Base-by-base conservation (phyloP, 306 rosid genomes). In the Quercus gilva region DNA sequence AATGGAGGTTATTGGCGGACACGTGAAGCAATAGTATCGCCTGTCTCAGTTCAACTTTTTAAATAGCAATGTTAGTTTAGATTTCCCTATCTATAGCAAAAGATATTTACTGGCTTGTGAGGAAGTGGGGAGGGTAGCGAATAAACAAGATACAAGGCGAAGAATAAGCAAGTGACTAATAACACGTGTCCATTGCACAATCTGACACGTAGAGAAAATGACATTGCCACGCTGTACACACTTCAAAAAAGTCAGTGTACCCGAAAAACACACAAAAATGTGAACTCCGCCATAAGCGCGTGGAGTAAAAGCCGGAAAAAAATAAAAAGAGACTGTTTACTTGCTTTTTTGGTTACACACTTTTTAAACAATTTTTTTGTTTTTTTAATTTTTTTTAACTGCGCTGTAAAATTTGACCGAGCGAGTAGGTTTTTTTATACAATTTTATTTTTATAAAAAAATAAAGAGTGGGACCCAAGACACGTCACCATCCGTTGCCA, bases 401-500 rank as follows among this genome's bases (percentile, higher is more conserved):
- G 86, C 51, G 68, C 75, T 49, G 84, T 78, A 63, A 78, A 73
- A 61, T 70, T 85, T 87, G 84, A 87, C 84, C 33, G 71, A 14
- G 57, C 19, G 81, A 71, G 76, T 74, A 75, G 56, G 61, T 67
- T 52, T 4, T 3, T 25, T 43, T 78, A 21, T 3, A 0, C 19
- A 61, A 71, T 81, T 1, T 23, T 37, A 35, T 49, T 74, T 5
- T 37, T 69, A 57, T 61, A 4, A 14, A 23, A 72, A 71, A 55
- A 53, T 9, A 60, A 77, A 49, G 5, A 5, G 85, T 87, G 89
- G 97, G 90, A 53, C 91, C 94, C 81, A 43, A 45, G 56, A 79
- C 87, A 87, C 91, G 91, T 90, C 94, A 87, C 43, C 71, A 33
- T 55, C 61, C 76, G 82, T 73, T 86, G 78, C 94, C 86, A 87